phyloP scores from a whole-genome alignment of 2,329 filamentous ascomycete species.

The Blastomyces silverae region DNA sequence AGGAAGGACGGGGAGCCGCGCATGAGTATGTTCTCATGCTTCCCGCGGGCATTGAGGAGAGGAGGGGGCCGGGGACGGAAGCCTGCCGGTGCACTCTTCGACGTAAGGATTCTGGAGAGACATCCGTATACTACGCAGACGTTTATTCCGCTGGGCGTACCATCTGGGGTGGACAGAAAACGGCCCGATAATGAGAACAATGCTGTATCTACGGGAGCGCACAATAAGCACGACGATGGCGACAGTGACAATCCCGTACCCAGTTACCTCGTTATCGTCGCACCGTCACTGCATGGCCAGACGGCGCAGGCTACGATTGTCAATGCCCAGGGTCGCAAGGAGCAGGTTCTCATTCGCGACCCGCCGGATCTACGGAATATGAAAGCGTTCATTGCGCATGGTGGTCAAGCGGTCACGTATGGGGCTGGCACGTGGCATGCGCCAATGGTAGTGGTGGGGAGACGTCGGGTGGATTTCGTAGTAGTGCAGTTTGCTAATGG shows the following conservation, averaged over 20 bases:
- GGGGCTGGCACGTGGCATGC: constrained; percentile 91
- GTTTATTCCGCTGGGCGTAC: constrained; percentile 62
- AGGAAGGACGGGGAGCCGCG: constrained; percentile 46
- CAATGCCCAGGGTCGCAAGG: constrained; percentile 14
- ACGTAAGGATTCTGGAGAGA: constrained; percentile 70
- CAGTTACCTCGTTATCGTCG: constrained; percentile 77
- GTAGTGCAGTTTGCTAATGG: constrained; percentile 87
- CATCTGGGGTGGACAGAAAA: constrained; percentile 17
- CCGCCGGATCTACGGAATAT: constrained; percentile 65
- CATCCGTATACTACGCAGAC: constrained; percentile 94
- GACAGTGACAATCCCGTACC: constrained; percentile 21
- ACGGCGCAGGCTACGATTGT: constrained; percentile 31
- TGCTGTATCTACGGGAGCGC: constrained; percentile 31
- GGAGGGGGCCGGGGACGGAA: constrained; percentile 14
- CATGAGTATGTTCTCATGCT: constrained; percentile 78
- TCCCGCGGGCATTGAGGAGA: constrained; percentile 17
- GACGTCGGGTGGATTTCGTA: constrained; percentile 68
- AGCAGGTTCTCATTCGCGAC: constrained; percentile 37
- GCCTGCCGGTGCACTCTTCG: constrained; percentile 45
- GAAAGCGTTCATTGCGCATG: constrained; percentile 70
- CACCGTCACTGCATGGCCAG: constrained; percentile 58
- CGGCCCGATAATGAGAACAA: constrained; percentile 17
- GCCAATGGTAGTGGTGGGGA: constrained; percentile 83
- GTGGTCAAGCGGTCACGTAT: constrained; percentile 82
- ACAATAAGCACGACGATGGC: constrained; percentile 13